These are phyloP conservation scores for Penicillium canescens DNA, from an alignment of 495 filamentous ascomycete genomes.

Conservation along the genomic window DNA sequence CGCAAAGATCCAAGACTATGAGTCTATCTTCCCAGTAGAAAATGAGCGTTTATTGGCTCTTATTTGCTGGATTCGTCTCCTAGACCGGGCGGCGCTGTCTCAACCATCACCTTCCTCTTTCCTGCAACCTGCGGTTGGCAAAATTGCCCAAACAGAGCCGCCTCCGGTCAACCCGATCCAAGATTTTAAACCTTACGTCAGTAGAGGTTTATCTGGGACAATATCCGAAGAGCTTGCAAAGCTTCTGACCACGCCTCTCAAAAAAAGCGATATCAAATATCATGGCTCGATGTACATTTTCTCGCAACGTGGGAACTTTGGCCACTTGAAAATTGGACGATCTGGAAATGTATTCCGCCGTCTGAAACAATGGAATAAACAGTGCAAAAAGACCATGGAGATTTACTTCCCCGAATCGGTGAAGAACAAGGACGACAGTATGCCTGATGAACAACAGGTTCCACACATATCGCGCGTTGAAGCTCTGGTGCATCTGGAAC, in stretches of 20 bases:
- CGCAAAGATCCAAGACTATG: neutral
- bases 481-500: constrained; percentile 17
- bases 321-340: constrained; percentile 18
- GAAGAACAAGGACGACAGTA: neutral
- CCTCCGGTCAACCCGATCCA: neutral
- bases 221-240: constrained; percentile 9
- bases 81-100: neutral
- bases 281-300: constrained; percentile 19
- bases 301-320: constrained; percentile 20
- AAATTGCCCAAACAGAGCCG: neutral
- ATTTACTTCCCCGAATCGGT: constrained; percentile 4
- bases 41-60: constrained; percentile 7
- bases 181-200: constrained; percentile 3
- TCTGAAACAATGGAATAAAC: constrained; percentile 12
- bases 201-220: neutral
- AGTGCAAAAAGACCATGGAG: constrained; percentile 11
- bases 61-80: constrained; percentile 1
- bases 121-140: neutral
- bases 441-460: constrained; percentile 8
- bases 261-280: constrained; percentile 4
- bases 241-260: constrained; percentile 5
- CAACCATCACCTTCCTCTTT: neutral
- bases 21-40: neutral
- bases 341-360: constrained; percentile 2
- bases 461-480: constrained; percentile 17